A percentile compares a stretch with the other conserved stretches of the same genome.
These are phyloP conservation scores for Dipteronia dyeriana DNA, from an alignment of 345 rosid species.

Conservation along the genomic window DNA sequence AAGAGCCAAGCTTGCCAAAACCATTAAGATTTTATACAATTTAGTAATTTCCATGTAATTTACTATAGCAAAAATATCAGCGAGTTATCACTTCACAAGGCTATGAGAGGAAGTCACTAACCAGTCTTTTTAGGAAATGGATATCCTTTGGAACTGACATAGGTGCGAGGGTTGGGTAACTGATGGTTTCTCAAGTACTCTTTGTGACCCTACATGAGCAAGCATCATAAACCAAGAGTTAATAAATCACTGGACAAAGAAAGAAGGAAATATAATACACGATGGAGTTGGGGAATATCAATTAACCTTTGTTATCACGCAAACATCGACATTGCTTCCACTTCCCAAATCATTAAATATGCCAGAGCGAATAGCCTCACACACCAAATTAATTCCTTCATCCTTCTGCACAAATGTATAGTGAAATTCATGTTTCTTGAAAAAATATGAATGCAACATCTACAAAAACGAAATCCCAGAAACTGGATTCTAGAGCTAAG, in stretches of 20 bases:
- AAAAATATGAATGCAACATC: neutral
- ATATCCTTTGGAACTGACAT: constrained; percentile 52
- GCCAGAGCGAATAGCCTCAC: constrained; percentile 75
- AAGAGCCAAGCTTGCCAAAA: neutral
- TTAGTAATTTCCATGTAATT: neutral
- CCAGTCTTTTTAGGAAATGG: constrained; percentile 70
- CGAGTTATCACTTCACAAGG: neutral
- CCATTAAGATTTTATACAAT: neutral
- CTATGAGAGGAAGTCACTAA: constrained; percentile 21
- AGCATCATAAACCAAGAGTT: constrained; percentile 8
- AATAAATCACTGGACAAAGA: neutral
- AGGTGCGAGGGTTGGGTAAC: constrained; percentile 71
- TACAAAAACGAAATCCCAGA: neutral
- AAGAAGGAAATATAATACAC: neutral
- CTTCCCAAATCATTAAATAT: constrained; percentile 79
- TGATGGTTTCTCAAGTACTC: constrained; percentile 75
- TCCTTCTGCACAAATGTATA: constrained; percentile 46
- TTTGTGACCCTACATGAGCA: constrained; percentile 49
- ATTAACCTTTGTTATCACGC: constrained; percentile 75
- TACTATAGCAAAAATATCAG: neutral
- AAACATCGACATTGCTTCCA: constrained; percentile 88
- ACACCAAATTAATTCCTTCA: constrained; percentile 64
- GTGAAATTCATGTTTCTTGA: neutral
- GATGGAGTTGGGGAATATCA: neutral
- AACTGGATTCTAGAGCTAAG: neutral